Conservation (phyloP, 352 stramenopile genomes). For the Phytophthora lateralis region DNA sequence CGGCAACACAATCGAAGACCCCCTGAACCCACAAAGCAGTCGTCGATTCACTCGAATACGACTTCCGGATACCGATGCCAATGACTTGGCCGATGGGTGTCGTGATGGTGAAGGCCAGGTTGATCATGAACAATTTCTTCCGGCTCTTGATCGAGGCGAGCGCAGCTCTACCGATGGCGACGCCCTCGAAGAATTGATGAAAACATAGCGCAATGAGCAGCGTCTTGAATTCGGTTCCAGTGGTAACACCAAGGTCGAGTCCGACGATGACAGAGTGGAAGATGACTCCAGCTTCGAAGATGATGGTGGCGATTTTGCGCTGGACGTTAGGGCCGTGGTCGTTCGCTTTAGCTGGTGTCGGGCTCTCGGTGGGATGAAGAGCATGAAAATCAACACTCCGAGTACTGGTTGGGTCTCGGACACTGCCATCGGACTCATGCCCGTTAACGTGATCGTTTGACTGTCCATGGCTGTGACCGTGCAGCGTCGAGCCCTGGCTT, state of each 20-base stretch:
- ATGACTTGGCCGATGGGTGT: conserved; percentile 63
- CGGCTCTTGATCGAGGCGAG: conserved; percentile 36
- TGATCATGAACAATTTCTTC: conserved; percentile 49
- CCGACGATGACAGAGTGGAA: conserved; percentile 80
- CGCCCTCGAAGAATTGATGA: conserved; percentile 80
- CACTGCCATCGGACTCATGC: not conserved
- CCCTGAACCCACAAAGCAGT: conserved; percentile 68
- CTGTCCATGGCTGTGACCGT: conserved; percentile 26
- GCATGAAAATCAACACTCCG: conserved; percentile 1
- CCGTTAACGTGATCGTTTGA: not conserved
- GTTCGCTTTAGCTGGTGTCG: not conserved
- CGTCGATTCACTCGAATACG: conserved; percentile 51
- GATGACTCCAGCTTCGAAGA: conserved; percentile 65
- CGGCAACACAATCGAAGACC: conserved; percentile 66
- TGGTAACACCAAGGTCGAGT: conserved; percentile 61
- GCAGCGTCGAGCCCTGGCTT: conserved; percentile 11
- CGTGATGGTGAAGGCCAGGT: conserved; percentile 56
- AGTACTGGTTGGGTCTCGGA: not conserved
- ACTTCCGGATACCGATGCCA: conserved; percentile 57
- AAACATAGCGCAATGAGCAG: conserved; percentile 69
- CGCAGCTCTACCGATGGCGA: conserved; percentile 57
- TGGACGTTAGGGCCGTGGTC: conserved; percentile 11
- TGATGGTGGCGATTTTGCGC: conserved; percentile 46
- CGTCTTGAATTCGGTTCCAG: conserved; percentile 53
- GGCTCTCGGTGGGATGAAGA: conserved; percentile 9